These are phyloP conservation scores for Breviolum minutum DNA, from an alignment of 73 alveolate species.

Conservation along the genomic window DNA sequence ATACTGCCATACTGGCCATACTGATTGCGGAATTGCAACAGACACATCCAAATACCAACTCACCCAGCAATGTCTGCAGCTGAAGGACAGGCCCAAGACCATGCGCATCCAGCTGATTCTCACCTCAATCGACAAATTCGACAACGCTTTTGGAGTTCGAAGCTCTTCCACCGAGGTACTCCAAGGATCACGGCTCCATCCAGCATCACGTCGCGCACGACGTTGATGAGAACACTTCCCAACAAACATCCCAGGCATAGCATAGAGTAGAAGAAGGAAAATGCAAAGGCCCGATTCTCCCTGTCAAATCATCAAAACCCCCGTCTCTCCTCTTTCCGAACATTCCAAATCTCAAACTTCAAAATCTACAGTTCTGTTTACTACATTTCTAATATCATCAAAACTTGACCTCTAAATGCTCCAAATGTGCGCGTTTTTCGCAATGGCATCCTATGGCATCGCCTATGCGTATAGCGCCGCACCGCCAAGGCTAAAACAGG, in stretches of 20 bases:
- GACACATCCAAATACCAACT: neutral
- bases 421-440: neutral
- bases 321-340: too few species aligned
- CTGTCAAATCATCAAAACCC: neutral
- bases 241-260: constrained; percentile 83
- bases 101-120: constrained; percentile 76
- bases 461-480: constrained; percentile 92
- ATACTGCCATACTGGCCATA: neutral
- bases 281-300: constrained; percentile 89
- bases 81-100: constrained; percentile 53
- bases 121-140: neutral
- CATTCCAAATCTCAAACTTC: too few species aligned
- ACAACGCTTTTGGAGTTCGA: neutral
- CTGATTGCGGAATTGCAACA: neutral
- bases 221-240: constrained; percentile 80
- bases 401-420: neutral
- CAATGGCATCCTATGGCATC: neutral
- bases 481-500: constrained; percentile 71
- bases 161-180: neutral
- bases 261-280: constrained; percentile 87
- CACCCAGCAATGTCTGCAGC: neutral
- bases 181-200: constrained; percentile 70
- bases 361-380: too few species aligned
- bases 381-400: too few species aligned
- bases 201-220: constrained; percentile 67